Base-by-base conservation (phyloP, 306 rosid species). In the Pachyrhizus erosus region DNA sequence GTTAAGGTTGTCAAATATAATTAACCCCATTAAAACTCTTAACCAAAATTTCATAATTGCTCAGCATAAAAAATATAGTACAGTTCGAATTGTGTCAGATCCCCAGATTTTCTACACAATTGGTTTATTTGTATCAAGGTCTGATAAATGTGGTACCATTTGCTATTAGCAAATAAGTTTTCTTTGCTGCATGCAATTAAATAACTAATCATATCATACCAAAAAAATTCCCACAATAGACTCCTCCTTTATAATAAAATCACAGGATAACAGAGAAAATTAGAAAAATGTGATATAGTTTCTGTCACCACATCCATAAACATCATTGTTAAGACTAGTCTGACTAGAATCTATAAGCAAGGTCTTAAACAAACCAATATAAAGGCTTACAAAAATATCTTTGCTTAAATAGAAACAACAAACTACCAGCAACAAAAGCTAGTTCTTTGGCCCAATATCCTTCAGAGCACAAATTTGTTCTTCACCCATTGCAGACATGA, bases 401-500 rank as follows among this genome's bases (percentile, higher is more conserved):
- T 58, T 27, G 77, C 85, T 76, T 69, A 58, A 86, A 79, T 75
- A 66, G 15, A 87, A 80, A 77, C 83, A 88, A 84, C 82, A 80
- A 77, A 84, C 39, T 37, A 52, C 65, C 43, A 76, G 68, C 23
- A 64, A 26, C 27, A 18, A 42, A 70, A 66, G 14, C 79, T 72
- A 85, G 84, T 89, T 87, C 86, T 90, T 92, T 0, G 92, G 92
- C 7, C 97, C 97, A 81, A 92, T 92, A 76, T 92, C 97, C 88
- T 92, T 92, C 64, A 92, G 89, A 31, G 89, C 92, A 69, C 88
- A 84, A 58, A 92, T 92, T 90, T 92, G 94, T 81, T 92, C 94
- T 89, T 90, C 97, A 14, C 97, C 97, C 97, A 92, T 92, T 5
- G 97, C 90, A 81, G 97, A 92, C 97, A 92, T 92, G 75, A 92